Evolutionary conservation across 2,329 filamentous ascomycete species (phyloP), one percentile per base, ranked within the genome.

Genomic region (Huntiella savannae): DNA sequence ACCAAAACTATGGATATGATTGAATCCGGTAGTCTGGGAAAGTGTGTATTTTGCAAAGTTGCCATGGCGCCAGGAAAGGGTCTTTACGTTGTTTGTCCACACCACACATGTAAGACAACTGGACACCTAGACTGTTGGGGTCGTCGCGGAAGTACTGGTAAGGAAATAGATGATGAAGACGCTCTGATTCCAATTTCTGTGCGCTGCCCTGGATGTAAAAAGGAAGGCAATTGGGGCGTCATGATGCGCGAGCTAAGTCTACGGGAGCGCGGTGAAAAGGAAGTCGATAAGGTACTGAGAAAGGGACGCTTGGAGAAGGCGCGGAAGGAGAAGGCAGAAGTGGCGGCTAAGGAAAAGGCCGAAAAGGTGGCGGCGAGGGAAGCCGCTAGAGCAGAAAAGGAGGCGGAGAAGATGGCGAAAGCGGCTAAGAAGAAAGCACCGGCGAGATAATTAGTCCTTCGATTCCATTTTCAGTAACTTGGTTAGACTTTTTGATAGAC

Each of bases 201-300:
- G 2, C 60, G 55, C 2, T 96, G 88, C 61, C 84, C 84, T 0
- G 63, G 63, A 15, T 96, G 88, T 56, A 61, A 67, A 1, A 65
- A 66, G 0, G 60, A 65, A 4, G 62, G 86, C 2, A 59, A 67
- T 43, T 96, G 88, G 88, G 66, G 69, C 0, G 73, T 81, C 41
- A 73, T 95, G 62, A 80, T 92, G 64, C 87, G 77, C 57, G 87
- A 93, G 57, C 61, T 93, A 54, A 91, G 72, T 43, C 62, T 94
- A 42, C 71, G 88, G 32, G 65, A 74, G 33, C 71, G 83, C 17
- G 86, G 80, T 1, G 61, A 69, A 46, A 79, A 80, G 48, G 79
- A 86, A 52, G 63, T 87, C 1, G 71, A 77, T 36, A 75, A 75
- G 53, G 55, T 94, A 19, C 67, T 85, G 53, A 82, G 75, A 58